Percentiles rank a stretch among this genome's conserved stretches.
These are phyloP conservation scores for Cladosporium sp. DNA, from an alignment of 2,329 filamentous ascomycete species.

Conservation along the genomic window DNA sequence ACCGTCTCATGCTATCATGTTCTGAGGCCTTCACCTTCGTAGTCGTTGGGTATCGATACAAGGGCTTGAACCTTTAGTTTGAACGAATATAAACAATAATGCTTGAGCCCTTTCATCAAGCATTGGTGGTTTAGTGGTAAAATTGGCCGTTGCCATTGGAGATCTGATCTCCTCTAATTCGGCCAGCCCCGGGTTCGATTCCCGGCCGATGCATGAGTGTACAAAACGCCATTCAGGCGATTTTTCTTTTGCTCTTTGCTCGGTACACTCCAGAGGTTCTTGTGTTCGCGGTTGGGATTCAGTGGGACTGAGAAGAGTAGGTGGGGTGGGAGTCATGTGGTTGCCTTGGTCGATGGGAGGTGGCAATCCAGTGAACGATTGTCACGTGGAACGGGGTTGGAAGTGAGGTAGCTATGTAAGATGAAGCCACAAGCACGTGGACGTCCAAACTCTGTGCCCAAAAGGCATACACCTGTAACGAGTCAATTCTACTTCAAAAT, in stretches of 20 bases:
- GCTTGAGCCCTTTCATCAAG: not conserved
- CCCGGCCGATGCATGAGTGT: not conserved
- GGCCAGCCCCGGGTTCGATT: not conserved
- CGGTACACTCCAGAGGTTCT: too few relatives aligned
- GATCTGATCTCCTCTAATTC: not conserved
- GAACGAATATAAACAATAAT: not conserved
- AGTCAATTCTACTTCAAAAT: too few relatives aligned
- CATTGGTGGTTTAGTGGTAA: conserved; percentile 1
- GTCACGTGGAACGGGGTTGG: too few relatives aligned
- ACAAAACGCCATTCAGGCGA: not conserved
- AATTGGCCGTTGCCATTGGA: not conserved
- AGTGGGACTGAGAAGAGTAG: too few relatives aligned
- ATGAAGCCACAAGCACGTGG: too few relatives aligned
- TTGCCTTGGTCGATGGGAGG: too few relatives aligned
- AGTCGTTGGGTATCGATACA: not conserved
- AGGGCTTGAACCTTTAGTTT: not conserved
- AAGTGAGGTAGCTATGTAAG: too few relatives aligned
- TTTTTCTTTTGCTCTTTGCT: not conserved
- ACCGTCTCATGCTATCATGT: not conserved
- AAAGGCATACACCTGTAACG: too few relatives aligned
- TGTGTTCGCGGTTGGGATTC: too few relatives aligned
- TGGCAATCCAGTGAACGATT: too few relatives aligned
- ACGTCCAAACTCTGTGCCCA: too few relatives aligned
- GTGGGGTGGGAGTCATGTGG: too few relatives aligned
- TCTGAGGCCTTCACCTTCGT: not conserved